Evolutionary conservation across 768 basidiomycete genomes (phyloP), one percentile per base, ranked within the genome.

Genomic region (Boletus subparvulus): DNA sequence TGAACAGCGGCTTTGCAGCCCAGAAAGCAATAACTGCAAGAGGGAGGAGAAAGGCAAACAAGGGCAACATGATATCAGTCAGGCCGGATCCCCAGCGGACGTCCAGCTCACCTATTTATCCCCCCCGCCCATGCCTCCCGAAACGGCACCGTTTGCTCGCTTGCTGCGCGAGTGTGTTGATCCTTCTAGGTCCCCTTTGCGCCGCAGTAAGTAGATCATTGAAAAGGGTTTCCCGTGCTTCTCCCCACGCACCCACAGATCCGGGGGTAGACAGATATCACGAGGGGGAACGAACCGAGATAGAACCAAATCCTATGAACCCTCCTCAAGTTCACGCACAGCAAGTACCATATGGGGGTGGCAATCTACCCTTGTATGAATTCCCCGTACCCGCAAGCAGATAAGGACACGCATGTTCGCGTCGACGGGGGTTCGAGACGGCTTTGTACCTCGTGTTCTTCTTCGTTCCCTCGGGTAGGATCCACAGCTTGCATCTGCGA

Each of bases 101-200:
- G 26, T 41, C 26, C 33, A 19, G 40, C 36, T 28, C 16, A 4
- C 30, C 39, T 65, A 65, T 61, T 63, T 56, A 65, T 56, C 42
- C 6, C 21, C 21, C 6, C 26, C 3, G 28, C 6, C 28, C n/a
- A 2, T n/a, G 11, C 47, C 30, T 4, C 11, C 46, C n/a, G 19
- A 16, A 33, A 24, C 32, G 17, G 14, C n/a, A 35, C 26, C 26
- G 4, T 26, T 36, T n/a, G 9, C 37, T 21, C 41, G 11, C 19
- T 26, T 46, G 16, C 43, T 13, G 50, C 36, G 40, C 45, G 26
- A 12, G 3, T 4, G 30, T 26, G 32, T 51, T 30, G 33, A 5
- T 21, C 21, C 26, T 51, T 42, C 19, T n/a, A 14, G 21, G 21
- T 36, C 21, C 33, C 6, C n/a, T 6, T 12, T 30, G 26, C 14